These are phyloP conservation scores for Cytospora mali DNA, from an alignment of 2,329 filamentous ascomycete species.

Conservation along the genomic window DNA sequence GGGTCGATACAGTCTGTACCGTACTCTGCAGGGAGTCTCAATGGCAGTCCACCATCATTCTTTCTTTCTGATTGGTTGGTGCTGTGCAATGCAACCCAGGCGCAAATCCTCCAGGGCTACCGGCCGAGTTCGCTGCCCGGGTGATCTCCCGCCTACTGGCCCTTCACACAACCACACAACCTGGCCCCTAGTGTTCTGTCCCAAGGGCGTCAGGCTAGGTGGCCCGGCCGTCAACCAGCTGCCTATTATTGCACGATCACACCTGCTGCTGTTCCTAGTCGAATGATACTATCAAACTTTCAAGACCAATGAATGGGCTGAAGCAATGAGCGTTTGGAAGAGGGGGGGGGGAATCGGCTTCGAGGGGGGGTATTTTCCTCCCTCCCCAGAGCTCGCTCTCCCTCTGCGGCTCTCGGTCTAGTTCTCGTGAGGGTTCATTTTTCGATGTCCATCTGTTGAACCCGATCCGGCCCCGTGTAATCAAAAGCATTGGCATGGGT, in stretches of 20 bases:
- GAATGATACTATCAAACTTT: too few species aligned
- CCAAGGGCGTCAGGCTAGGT: too few species aligned
- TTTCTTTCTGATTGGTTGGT: not conserved
- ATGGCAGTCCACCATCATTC: not conserved
- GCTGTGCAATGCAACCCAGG: not conserved
- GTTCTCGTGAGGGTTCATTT: not conserved
- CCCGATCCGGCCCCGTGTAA: constrained; percentile 16
- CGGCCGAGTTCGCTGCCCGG: too few species aligned
- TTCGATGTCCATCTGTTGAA: constrained; percentile 1
- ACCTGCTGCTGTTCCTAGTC: not conserved
- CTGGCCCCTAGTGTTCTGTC: too few species aligned
- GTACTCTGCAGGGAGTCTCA: too few species aligned
- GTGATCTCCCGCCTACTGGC: not conserved
- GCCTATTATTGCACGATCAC: not conserved
- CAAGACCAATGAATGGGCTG: too few species aligned
- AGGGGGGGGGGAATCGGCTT: too few species aligned
- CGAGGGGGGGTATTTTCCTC: too few species aligned
- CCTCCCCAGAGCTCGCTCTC: not conserved
- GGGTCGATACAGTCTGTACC: not conserved
- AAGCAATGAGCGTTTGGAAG: not conserved
- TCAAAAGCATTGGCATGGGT: constrained; percentile 19
- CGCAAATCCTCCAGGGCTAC: too few species aligned
- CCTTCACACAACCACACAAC: too few species aligned
- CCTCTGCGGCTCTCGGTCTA: not conserved
- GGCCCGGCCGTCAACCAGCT: not conserved